phyloP scores from a whole-genome alignment of 495 filamentous ascomycete species.

The Cercophora samala region DNA sequence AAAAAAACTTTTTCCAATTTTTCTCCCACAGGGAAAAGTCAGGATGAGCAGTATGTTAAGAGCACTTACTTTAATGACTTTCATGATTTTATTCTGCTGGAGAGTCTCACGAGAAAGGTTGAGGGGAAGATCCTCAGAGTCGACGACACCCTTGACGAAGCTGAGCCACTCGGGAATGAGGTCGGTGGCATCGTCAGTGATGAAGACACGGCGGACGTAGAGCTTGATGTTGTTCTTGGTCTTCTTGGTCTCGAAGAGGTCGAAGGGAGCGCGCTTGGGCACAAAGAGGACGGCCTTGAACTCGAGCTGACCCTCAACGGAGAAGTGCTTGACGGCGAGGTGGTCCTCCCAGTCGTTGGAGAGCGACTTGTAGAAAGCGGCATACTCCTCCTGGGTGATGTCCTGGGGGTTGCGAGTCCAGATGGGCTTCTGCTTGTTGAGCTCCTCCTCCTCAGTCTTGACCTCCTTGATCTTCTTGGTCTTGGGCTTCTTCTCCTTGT shows the following conservation, averaged over 20 bases:
- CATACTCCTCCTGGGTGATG: conserved; percentile 96
- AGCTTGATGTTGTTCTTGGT: conserved; percentile 99
- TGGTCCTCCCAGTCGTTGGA: conserved; percentile 99
- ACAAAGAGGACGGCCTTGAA: conserved; percentile 99
- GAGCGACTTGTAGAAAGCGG: conserved; percentile 98
- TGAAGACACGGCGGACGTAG: conserved; percentile 99
- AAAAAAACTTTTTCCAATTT: no score
- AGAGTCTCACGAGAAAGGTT: conserved; percentile 99
- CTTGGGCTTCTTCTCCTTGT: conserved; percentile 91
- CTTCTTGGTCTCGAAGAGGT: conserved; percentile 99
- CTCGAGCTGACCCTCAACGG: conserved; percentile 99
- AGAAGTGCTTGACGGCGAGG: conserved; percentile 99
- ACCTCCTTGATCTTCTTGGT: conserved; percentile 99
- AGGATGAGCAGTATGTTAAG: background rate
- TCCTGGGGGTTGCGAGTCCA: conserved; percentile 98
- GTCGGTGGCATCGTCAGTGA: conserved; percentile 98
- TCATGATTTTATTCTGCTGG: conserved; percentile 99
- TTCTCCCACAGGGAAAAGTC: no score
- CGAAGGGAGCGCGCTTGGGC: conserved; percentile 98
- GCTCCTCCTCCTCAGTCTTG: conserved; percentile 97
- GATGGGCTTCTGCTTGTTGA: conserved; percentile 99
- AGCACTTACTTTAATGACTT: conserved; percentile 74
- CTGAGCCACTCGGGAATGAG: conserved; percentile 98
- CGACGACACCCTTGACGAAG: conserved; percentile 99
- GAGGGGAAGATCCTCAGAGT: conserved; percentile 97